phyloP scores from a whole-genome alignment of 108 stramenopile genomes.

The Cyclotella sp. region DNA sequence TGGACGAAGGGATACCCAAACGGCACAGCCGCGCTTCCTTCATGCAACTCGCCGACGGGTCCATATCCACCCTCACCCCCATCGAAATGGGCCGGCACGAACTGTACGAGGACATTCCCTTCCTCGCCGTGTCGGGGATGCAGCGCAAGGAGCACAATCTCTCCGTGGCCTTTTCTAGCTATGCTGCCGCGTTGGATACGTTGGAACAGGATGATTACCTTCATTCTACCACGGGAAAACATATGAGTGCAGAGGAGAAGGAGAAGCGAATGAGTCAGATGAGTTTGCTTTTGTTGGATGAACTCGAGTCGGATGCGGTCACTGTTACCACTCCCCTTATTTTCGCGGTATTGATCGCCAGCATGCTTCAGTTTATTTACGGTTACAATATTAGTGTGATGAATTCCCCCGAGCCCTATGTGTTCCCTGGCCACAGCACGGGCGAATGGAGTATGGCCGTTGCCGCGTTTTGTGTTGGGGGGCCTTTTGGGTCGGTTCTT shows the following conservation, averaged over 20 bases:
- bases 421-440: conserved; percentile 85
- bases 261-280: conserved; percentile 58
- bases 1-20: conserved; percentile 5
- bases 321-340: conserved; percentile 86
- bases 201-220: conserved; percentile 52
- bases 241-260: conserved; percentile 57
- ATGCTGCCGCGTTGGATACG: conserved; percentile 83
- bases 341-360: conserved; percentile 73
- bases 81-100: conserved; percentile 84
- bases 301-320: conserved; percentile 80
- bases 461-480: conserved; percentile 82
- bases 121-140: conserved; percentile 82
- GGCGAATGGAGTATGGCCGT: conserved; percentile 85
- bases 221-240: conserved; percentile 39
- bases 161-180: conserved; percentile 73
- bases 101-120: conserved; percentile 83
- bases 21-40: conserved; percentile 36
- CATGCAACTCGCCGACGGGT: conserved; percentile 34
- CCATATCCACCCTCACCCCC: conserved; percentile 52
- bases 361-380: conserved; percentile 52
- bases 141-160: conserved; percentile 73
- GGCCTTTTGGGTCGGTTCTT: conserved; percentile 77
- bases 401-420: conserved; percentile 84
- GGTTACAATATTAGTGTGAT: conserved; percentile 87
- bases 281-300: conserved; percentile 82